Evolutionary conservation across 1,139 yeast genomes (phyloP).

Genomic region (Hansenula anomala): DNA sequence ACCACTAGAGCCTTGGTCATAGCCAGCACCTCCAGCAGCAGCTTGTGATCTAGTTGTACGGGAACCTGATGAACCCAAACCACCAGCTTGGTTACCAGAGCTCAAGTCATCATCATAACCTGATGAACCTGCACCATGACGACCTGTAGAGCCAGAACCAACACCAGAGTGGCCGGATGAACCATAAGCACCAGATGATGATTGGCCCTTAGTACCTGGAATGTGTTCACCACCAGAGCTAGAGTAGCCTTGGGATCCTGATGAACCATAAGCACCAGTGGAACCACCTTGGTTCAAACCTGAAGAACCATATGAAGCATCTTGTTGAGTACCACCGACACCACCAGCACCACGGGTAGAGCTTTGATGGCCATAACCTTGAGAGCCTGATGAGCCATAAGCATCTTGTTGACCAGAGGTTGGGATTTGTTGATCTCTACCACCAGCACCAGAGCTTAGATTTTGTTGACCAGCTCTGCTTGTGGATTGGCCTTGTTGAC

Average conservation of each 20-base stretch:
- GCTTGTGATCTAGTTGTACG: conserved; percentile 22
- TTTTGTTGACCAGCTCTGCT: conserved; percentile 17
- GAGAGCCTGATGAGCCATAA: conserved; percentile 1
- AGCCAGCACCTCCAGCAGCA: conserved; percentile 3
- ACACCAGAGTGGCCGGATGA: background rate
- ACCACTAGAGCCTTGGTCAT: too few relatives aligned
- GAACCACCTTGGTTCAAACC: background rate
- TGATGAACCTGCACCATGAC: conserved; percentile 1
- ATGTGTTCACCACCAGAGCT: background rate
- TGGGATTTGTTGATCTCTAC: conserved; percentile 2
- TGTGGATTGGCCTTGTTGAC: background rate
- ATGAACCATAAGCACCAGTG: background rate
- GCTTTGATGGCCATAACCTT: background rate
- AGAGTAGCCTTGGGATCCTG: background rate
- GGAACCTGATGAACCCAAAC: conserved; percentile 1
- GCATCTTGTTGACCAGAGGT: conserved; percentile 12
- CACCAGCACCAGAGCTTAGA: conserved; percentile 4
- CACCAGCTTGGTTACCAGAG: background rate
- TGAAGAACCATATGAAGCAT: background rate
- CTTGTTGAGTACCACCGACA: conserved; percentile 1
- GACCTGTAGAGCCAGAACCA: background rate
- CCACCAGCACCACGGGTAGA: background rate
- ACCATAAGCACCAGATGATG: background rate
- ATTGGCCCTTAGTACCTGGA: background rate
- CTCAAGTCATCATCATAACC: background rate